Base-by-base conservation (phyloP, 306 rosid genomes). In the Vicia villosa region DNA sequence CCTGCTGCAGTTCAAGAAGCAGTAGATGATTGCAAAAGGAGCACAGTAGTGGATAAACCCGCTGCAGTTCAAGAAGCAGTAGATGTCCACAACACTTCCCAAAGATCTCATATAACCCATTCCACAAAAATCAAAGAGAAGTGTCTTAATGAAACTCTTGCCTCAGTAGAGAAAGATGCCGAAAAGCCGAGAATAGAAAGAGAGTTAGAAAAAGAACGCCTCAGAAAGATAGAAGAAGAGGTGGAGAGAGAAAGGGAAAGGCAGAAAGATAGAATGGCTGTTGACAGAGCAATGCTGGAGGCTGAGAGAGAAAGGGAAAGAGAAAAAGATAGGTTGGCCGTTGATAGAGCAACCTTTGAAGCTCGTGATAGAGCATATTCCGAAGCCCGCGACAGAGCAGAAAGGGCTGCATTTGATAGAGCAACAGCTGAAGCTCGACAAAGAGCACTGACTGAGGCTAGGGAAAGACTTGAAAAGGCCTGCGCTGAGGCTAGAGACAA, bases 401-500 rank as follows among this genome's bases (percentile, higher is more conserved):
- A 93, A 67, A 90, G 86, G 87, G 91, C 86, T 75, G 86, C 94
- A 63, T 64, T 90, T 80, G 98, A 90, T 91, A 88, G 90, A 79
- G 86, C 87, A 69, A 84, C 90, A 51, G 82, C 89, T 40, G 98
- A 94, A 73, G 94, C 97, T 51, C 91, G 95, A 73, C 97, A 89
- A 73, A 86, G 89, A 81, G 89, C 88, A 72, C 79, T 89, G 84
- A 55, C 76, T 5, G 97, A 89, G 64, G 97, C 96, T 63, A 89
- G 96, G 70, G 97, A 90, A 80, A 90, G 97, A 75, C 86, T 90
- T 56, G 98, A 94, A 78, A 94, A 84, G 84, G 97, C 96, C 15
- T 94, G 98, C 59, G 89, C 95, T 66, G 98, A 88, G 78, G 97
- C 96, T 51, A 80, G 92, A 72, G 98, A 94, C 82, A 90, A 85